Evolutionary conservation across 495 filamentous ascomycete genomes (phyloP), one percentile per base, ranked within the genome.

Genomic region (Aeminium ludgeri): DNA sequence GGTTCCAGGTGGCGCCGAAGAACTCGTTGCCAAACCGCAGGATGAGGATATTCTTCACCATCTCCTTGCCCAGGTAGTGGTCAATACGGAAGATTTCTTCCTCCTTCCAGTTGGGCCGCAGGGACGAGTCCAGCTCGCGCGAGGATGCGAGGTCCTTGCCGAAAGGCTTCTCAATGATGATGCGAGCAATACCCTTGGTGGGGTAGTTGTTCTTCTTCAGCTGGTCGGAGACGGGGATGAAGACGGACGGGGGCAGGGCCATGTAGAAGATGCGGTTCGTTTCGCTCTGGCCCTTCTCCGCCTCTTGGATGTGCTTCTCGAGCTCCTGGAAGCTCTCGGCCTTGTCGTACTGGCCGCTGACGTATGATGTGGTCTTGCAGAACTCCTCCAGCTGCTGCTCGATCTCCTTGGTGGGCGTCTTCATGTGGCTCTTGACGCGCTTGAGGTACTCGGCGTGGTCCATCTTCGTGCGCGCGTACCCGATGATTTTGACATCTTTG

Each of bases 31-130:
- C 91, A 60, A 99, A 99, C 50, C 91, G 74, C 46, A 99, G 75
- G 51, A 99, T 94, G 40, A 99, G 74, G 54, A 99, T 91, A 61
- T 99, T 99, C 74, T 99, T 99, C 41, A 99, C 91, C 91, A 99
- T 99, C 68, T 99, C 91, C 74, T 99, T 99, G 51, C 91, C 91
- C 30, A 99, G 73, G 59, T 99, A 99, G 66, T 99, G 91, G 60
- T 99, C 91, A 55, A 99, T 99, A 55, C 91, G 87, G 76, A 91
- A 99, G 51, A 96, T 82, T 67, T 99, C 91, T 35, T 99, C 91
- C 62, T 99, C 91, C 57, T 81, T 92, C 91, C 91, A 99, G 67
- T 96, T 84, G 25, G 91, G 91, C 52, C 86, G 85, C 37, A 99
- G 70, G 2, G 91, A 87, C 59, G 84, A 91, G 54, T 96, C 85